phyloP scores from a whole-genome alignment of 2,329 filamentous ascomycete genomes.

The Cytospora chrysosperma region DNA sequence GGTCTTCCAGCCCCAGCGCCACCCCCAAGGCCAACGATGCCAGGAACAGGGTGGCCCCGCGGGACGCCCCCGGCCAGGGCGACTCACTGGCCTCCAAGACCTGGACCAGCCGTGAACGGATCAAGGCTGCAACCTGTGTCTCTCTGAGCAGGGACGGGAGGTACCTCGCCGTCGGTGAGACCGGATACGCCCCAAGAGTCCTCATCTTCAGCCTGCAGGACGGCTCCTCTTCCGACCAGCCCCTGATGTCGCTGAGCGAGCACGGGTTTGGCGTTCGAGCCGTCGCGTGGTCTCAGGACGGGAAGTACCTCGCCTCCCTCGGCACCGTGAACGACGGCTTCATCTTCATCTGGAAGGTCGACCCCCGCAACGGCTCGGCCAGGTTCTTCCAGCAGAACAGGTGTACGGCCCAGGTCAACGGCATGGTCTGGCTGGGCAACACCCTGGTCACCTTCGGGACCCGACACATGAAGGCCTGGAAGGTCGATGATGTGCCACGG shows the following conservation, averaged over 20 bases:
- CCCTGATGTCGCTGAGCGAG: conserved; percentile 82
- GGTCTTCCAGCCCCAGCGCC: conserved; percentile 50
- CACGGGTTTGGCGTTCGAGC: conserved; percentile 87
- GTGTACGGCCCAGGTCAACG: conserved; percentile 81
- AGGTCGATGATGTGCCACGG: conserved; percentile 59
- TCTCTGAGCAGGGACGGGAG: conserved; percentile 83
- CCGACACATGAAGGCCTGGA: conserved; percentile 66
- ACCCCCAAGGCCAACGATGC: conserved; percentile 64
- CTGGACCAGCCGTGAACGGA: conserved; percentile 85
- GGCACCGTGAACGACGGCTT: conserved; percentile 91
- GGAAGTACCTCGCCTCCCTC: conserved; percentile 81
- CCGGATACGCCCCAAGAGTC: conserved; percentile 88
- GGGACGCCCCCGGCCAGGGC: conserved; percentile 53
- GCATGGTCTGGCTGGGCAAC: conserved; percentile 88
- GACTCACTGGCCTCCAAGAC: conserved; percentile 69
- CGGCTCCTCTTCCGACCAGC: conserved; percentile 73
- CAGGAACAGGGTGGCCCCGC: conserved; percentile 52
- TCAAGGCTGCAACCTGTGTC: conserved; percentile 91
- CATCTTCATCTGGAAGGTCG: conserved; percentile 85
- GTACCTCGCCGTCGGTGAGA: conserved; percentile 91
- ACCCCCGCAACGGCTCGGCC: conserved; percentile 75
- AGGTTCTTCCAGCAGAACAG: conserved; percentile 83
- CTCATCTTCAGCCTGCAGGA: conserved; percentile 86
- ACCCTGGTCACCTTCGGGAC: conserved; percentile 84
- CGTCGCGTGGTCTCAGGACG: conserved; percentile 86